Evolutionary conservation across 352 stramenopile species (phyloP).

Genomic region (Achlya hypogyna): DNA sequence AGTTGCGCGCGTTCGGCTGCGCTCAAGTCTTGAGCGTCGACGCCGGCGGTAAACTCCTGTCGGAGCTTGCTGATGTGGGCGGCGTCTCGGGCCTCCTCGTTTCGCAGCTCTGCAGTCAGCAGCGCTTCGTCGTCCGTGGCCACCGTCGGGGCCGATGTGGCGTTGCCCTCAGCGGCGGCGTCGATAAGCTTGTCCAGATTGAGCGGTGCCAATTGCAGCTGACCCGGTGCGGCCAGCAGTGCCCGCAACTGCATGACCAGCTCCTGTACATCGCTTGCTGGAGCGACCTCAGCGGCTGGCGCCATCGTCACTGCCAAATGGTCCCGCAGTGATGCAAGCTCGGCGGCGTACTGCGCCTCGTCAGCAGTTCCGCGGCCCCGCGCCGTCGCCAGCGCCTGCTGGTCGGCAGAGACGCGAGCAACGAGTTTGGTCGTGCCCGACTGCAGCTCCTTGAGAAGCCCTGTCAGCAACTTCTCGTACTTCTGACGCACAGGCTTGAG

Average conservation of each 20-base stretch:
- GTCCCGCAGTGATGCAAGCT: not conserved
- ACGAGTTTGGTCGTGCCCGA: not conserved
- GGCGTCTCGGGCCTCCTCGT: not conserved
- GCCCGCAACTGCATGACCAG: constrained; percentile 11
- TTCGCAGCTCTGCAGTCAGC: constrained; percentile 20
- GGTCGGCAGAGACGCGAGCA: not conserved
- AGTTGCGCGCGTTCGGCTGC: constrained; percentile 38
- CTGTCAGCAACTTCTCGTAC: constrained; percentile 4
- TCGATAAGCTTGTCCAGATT: constrained; percentile 11
- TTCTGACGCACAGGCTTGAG: constrained; percentile 12
- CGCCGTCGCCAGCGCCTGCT: not conserved
- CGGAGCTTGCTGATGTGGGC: constrained; percentile 22
- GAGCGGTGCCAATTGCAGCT: constrained; percentile 6
- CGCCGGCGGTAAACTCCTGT: constrained; percentile 31
- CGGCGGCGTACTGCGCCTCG: not conserved
- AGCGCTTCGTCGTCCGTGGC: not conserved
- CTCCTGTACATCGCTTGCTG: constrained; percentile 1
- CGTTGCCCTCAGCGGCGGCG: not conserved
- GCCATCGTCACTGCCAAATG: not conserved
- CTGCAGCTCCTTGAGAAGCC: constrained; percentile 15
- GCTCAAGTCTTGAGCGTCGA: constrained; percentile 35
- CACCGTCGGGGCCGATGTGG: not conserved
- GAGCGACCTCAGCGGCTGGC: not conserved
- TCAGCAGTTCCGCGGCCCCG: not conserved
- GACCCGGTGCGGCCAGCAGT: constrained; percentile 1